Conservation (phyloP, 2,329 filamentous ascomycete genomes). For the Graphilbum sp. region DNA sequence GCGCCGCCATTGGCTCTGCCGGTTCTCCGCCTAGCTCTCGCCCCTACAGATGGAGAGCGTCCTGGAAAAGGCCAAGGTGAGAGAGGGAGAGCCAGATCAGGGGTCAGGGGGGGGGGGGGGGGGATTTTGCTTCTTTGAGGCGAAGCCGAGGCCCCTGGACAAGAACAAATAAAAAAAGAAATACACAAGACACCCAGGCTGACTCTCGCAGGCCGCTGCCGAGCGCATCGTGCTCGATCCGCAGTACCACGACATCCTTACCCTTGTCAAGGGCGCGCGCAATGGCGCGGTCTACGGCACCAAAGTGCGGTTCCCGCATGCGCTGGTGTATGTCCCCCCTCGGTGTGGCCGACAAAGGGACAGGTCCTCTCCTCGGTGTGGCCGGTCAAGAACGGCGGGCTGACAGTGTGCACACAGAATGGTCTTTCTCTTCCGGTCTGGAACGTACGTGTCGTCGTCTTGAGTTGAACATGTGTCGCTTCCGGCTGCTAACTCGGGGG, state of each 20-base stretch:
- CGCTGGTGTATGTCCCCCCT: constrained; percentile 70
- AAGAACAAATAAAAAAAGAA: no score
- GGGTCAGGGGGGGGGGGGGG: no score
- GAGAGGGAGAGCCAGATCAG: no score
- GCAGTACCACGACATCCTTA: constrained; percentile 67
- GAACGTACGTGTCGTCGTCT: constrained; percentile 43
- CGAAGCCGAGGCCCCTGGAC: no score
- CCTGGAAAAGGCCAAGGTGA: constrained; percentile 1
- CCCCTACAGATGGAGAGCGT: constrained; percentile 1
- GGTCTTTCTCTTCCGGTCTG: constrained; percentile 91
- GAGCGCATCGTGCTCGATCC: constrained; percentile 71
- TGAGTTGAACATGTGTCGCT: constrained; percentile 3
- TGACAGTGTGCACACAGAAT: no score
- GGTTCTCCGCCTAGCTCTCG: no score
- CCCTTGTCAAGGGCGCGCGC: constrained; percentile 79
- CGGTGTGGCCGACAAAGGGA: no score
- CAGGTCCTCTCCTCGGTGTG: no score
- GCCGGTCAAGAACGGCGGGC: no score
- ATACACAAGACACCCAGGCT: no score
- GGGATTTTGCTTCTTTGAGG: no score
- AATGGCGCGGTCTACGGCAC: constrained; percentile 95
- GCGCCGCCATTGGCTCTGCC: no score
- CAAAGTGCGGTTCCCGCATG: constrained; percentile 97
- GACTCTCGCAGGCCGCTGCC: constrained; percentile 40
- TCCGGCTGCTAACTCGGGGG: not conserved